Conservation (phyloP, 2,329 filamentous ascomycete species). For the Calonectria fujianensis region DNA sequence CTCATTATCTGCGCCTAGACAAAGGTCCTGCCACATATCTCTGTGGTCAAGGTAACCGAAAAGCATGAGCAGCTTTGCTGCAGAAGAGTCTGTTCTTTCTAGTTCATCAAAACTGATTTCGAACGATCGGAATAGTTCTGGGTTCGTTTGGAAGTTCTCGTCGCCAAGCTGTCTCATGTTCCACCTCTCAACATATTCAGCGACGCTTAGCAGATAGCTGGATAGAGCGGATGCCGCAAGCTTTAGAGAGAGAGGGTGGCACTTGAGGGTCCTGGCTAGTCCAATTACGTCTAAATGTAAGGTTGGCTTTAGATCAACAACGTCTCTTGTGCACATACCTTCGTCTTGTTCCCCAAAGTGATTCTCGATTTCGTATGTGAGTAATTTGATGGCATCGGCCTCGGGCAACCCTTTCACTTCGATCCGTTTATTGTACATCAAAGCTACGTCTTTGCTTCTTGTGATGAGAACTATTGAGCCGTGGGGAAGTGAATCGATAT, state of each 20-base stretch:
- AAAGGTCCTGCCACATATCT: slow-evolving; percentile 27
- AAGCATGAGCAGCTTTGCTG: slow-evolving; percentile 17
- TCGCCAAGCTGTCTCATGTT: slow-evolving; percentile 6
- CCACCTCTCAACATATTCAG: slow-evolving; percentile 20
- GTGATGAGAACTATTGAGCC: slow-evolving; percentile 21
- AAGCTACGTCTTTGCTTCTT: slow-evolving; percentile 8
- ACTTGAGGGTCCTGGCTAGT: slow-evolving; percentile 18
- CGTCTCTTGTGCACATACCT: not conserved
- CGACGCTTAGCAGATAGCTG: not conserved
- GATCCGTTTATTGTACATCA: not conserved
- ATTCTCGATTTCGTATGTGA: slow-evolving; percentile 8
- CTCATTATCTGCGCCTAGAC: not conserved
- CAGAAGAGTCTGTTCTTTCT: not conserved
- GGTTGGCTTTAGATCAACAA: not conserved
- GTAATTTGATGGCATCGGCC: slow-evolving; percentile 3
- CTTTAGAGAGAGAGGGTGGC: slow-evolving; percentile 12
- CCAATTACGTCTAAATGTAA: not conserved
- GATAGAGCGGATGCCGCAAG: slow-evolving; percentile 20
- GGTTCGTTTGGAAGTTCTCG: not conserved
- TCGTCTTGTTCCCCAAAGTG: slow-evolving; percentile 9
- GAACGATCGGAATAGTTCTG: not conserved
- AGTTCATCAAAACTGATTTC: slow-evolving; percentile 21
- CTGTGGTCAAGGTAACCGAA: slow-evolving; percentile 27
- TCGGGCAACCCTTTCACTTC: slow-evolving; percentile 22
- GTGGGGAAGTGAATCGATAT: slow-evolving; percentile 5